Conservation (phyloP, 2,329 filamentous ascomycete species). For the Setomelanomma holmii region DNA sequence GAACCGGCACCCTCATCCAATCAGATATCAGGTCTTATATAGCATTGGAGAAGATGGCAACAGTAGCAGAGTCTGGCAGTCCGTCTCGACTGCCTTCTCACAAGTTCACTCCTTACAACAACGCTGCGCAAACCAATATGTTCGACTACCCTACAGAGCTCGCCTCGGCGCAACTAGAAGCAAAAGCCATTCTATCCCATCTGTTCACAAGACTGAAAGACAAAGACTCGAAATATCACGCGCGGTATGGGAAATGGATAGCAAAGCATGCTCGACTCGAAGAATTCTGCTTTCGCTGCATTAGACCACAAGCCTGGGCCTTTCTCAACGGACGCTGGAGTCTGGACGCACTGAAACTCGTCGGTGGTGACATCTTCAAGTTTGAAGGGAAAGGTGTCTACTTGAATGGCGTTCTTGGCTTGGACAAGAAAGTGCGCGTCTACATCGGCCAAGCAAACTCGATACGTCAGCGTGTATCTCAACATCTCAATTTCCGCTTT, state of each 20-base stretch:
- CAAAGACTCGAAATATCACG: conserved; percentile 18
- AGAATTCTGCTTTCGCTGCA: conserved; percentile 22
- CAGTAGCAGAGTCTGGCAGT: neutral
- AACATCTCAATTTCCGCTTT: conserved; percentile 46
- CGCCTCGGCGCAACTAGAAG: conserved; percentile 29
- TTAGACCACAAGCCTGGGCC: conserved; percentile 32
- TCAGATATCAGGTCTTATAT: neutral
- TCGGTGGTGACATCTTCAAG: conserved; percentile 31
- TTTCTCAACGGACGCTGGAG: conserved; percentile 27
- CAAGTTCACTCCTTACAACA: conserved; percentile 3
- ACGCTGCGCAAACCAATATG: conserved; percentile 12
- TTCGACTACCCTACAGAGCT: conserved; percentile 11
- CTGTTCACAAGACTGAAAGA: conserved; percentile 25
- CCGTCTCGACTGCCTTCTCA: conserved; percentile 1
- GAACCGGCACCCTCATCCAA: conserved; percentile 1
- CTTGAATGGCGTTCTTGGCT: conserved; percentile 31
- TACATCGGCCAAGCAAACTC: conserved; percentile 44
- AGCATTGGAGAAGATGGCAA: neutral
- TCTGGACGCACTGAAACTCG: conserved; percentile 29
- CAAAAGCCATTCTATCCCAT: conserved; percentile 28
- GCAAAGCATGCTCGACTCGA: conserved; percentile 25
- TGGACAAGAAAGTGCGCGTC: conserved; percentile 31
- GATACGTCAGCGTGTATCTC: conserved; percentile 31
- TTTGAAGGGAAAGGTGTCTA: conserved; percentile 33
- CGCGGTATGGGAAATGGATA: conserved; percentile 29